phyloP scores from a whole-genome alignment of 192 early-diverging fungal genomes.

The Backusella morwellensis region DNA sequence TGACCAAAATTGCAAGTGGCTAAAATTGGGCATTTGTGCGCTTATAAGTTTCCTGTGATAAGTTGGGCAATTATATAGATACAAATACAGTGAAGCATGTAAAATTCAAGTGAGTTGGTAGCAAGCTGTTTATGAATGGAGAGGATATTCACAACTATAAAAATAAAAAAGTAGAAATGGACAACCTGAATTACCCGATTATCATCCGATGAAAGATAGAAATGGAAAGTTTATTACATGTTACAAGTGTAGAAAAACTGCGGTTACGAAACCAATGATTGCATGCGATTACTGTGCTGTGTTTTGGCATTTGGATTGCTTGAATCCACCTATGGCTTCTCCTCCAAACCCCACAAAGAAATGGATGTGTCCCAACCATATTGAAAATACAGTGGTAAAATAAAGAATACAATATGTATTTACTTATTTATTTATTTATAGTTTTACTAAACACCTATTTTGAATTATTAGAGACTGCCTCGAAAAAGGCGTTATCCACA shows the following conservation, averaged over 20 bases:
- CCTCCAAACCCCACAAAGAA: constrained; percentile 42
- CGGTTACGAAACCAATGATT: constrained; percentile 37
- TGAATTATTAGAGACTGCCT: neutral
- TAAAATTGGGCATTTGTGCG: neutral
- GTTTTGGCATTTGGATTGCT: constrained; percentile 55
- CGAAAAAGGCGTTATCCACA: neutral
- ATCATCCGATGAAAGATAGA: constrained; percentile 34
- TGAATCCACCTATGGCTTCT: constrained; percentile 46
- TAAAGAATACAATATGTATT: no score
- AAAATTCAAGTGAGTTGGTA: constrained; percentile 13
- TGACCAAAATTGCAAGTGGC: neutral
- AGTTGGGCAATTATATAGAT: constrained; percentile 44
- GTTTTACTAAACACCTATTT: neutral
- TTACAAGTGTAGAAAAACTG: constrained; percentile 42
- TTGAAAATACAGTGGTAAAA: constrained; percentile 42
- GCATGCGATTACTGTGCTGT: constrained; percentile 51
- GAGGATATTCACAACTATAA: neutral
- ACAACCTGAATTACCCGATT: constrained; percentile 26
- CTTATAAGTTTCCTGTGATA: constrained; percentile 37
- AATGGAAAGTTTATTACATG: constrained; percentile 39
- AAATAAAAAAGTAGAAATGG: constrained; percentile 21
- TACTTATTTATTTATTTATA: neutral
- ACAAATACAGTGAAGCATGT: constrained; percentile 31
- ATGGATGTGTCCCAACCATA: constrained; percentile 59
- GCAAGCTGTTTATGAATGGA: neutral